Percentiles rank a stretch among this genome's conserved stretches.
Conservation (phyloP, 257 asterid species). For the Solanum chiquidenum region DNA sequence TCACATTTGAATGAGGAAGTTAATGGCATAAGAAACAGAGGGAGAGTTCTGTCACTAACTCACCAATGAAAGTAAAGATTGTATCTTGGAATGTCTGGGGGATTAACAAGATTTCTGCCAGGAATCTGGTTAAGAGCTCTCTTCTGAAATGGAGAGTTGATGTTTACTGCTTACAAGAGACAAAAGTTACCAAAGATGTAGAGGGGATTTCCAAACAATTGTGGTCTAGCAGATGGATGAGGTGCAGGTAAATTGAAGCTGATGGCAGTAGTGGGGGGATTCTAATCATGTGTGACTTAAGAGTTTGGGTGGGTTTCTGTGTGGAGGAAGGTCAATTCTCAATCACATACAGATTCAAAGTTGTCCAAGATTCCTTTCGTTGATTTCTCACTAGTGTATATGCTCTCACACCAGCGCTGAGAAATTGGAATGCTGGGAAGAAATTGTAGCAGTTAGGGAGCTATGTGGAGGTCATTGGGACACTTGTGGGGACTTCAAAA, state of each 20-base stretch:
- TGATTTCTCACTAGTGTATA: neutral
- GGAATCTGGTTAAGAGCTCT: neutral
- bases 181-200: neutral
- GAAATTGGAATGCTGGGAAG: neutral
- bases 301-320: neutral
- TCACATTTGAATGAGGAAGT: neutral
- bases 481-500: neutral
- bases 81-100: neutral
- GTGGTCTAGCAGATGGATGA: neutral
- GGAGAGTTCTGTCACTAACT: neutral
- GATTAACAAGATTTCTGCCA: neutral
- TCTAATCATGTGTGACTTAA: neutral
- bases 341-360: neutral
- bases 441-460: neutral
- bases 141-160: neutral
- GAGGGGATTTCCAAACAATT: neutral
- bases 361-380: neutral
- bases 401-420: neutral
- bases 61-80: neutral
- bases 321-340: neutral
- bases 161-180: neutral
- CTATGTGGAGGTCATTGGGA: neutral
- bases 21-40: neutral
- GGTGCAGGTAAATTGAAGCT: neutral
- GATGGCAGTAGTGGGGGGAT: neutral